Evolutionary conservation across 257 asterid species (phyloP), one percentile per base, ranked within the genome.

Genomic region (Solanum etuberosum): DNA sequence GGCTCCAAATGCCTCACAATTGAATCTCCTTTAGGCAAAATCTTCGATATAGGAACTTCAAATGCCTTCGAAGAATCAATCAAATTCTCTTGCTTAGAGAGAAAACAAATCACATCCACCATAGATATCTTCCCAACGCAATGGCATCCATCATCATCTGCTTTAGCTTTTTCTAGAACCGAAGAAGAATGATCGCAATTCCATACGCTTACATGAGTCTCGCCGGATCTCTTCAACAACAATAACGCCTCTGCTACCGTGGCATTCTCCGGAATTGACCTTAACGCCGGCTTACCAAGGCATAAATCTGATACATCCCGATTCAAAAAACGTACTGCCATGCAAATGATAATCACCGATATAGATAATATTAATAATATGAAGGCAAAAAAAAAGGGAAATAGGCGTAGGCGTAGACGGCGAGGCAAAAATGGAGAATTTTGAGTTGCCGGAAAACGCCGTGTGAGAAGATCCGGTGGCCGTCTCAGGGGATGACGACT

Each of bases 281-380:
- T 90, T 54, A 96, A 86, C 81, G 92, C 92, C 87, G 99, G 98
- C 87, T 95, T 95, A 20, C 98, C 99, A 71, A 96, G 88, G 92
- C 98, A 95, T 91, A 96, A 91, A 59, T 95, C 98, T 23, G 98
- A 94, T 13, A 94, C 88, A 48, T 93, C 97, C 78, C 88, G 92
- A 87, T 89, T 90, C 91, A 96, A 87, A 87, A 94, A 90, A 87
- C 93, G 89, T 77, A 90, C 87, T 94, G 97, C 99, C 99, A 96
- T 96, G 86, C 99, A 96, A 94, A 40, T 38, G 6, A 74, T 29
- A 7, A 76, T 6, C 21, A 38, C 12, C 9, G 23, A 42, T 14
- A 76, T 38, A 21, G 61, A 74, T 25, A 42, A 4, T 40, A 31
- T 20, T 5, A 34, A 71, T 71, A 18, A 16, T 32, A 32, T 5